phyloP scores from a whole-genome alignment of 2,329 filamentous ascomycete species.

The Colletotrichum higginsianum region DNA sequence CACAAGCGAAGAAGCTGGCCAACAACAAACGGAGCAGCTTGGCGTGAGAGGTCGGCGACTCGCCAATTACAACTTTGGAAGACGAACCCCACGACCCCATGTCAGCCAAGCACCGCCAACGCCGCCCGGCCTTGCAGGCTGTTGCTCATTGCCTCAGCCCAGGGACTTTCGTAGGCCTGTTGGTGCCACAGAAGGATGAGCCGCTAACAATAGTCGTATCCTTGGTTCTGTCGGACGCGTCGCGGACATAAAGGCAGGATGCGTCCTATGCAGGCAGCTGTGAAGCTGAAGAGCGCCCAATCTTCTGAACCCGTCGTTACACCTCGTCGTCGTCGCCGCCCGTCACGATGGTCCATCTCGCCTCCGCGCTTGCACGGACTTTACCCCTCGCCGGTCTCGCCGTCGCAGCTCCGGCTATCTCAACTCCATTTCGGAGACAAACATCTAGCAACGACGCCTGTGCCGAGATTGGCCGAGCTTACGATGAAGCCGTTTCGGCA shows the following conservation, averaged over 20 bases:
- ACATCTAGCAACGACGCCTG: slow-evolving; percentile 1
- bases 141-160: background rate
- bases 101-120: slow-evolving; percentile 5
- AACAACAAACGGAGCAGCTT: background rate
- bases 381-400: slow-evolving; percentile 1
- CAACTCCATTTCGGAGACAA: slow-evolving; percentile 11
- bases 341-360: slow-evolving; percentile 13
- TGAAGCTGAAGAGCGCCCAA: too few species aligned
- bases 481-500: slow-evolving; percentile 3
- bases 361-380: background rate
- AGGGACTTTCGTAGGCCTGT: background rate
- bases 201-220: background rate
- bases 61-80: background rate
- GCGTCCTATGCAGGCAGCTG: background rate
- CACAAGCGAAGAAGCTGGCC: too few species aligned
- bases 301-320: background rate
- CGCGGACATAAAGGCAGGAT: slow-evolving; percentile 1
- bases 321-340: background rate
- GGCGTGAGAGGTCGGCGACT: background rate
- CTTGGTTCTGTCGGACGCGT: background rate
- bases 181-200: slow-evolving; percentile 8
- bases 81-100: background rate
- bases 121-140: background rate
- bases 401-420: slow-evolving; percentile 14
- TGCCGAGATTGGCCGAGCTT: slow-evolving; percentile 19